phyloP scores from a whole-genome alignment of 2,329 filamentous ascomycete species.

The Phaeosphaeriaceae sp. region DNA sequence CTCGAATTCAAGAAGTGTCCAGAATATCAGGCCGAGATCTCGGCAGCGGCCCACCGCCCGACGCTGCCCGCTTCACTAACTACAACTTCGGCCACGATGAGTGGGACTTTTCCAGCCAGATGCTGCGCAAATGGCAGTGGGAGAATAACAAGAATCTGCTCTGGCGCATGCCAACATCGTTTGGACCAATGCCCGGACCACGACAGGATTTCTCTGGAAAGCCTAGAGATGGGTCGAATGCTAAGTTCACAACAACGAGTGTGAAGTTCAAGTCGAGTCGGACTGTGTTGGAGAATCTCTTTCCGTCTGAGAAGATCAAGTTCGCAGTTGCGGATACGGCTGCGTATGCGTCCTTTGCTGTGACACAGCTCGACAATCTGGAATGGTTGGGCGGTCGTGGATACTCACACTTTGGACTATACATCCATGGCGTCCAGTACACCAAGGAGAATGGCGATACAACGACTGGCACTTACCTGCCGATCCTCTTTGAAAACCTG shows the following conservation, averaged over 20 bases:
- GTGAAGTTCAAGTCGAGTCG: conserved; percentile 51
- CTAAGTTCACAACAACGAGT: conserved; percentile 48
- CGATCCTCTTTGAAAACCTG: conserved; percentile 65
- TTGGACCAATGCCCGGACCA: conserved; percentile 52
- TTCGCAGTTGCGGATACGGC: conserved; percentile 49
- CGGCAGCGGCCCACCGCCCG: conserved; percentile 40
- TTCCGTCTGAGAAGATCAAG: conserved; percentile 45
- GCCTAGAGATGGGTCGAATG: conserved; percentile 26
- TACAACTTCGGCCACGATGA: conserved; percentile 68
- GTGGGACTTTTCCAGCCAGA: conserved; percentile 60
- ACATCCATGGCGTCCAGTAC: conserved; percentile 68
- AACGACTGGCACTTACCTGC: conserved; percentile 62
- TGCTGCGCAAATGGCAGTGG: conserved; percentile 60
- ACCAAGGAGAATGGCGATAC: conserved; percentile 56
- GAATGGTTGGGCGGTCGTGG: conserved; percentile 67
- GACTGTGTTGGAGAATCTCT: conserved; percentile 51
- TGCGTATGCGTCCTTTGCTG: conserved; percentile 48
- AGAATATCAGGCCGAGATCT: conserved; percentile 60
- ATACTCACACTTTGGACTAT: conserved; percentile 66
- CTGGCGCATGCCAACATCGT: conserved; percentile 53
- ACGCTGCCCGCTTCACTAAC: conserved; percentile 49
- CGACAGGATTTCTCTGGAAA: conserved; percentile 40
- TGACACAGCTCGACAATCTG: conserved; percentile 56
- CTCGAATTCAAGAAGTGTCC: conserved; percentile 65
- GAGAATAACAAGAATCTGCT: conserved; percentile 48